Evolutionary conservation across 2,329 filamentous ascomycete genomes (phyloP).

Genomic region (Fusarium odoratissimum): DNA sequence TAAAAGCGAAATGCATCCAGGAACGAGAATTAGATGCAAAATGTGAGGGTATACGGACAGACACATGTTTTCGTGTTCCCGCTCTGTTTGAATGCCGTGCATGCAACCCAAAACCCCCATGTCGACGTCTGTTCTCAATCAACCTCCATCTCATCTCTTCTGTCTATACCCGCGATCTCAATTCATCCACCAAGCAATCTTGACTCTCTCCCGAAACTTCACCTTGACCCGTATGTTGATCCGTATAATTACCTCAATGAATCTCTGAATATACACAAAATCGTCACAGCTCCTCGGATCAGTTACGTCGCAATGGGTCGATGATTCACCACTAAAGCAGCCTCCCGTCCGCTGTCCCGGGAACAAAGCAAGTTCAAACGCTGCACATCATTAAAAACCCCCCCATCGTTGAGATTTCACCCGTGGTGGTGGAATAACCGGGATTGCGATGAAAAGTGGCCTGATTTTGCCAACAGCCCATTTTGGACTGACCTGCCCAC

Average conservation of each 20-base stretch:
- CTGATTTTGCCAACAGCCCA: slow-evolving; percentile 45
- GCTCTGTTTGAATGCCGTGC: slow-evolving; percentile 21
- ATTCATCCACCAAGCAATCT: neutral
- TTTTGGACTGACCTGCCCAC: slow-evolving; percentile 34
- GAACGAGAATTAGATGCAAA: slow-evolving; percentile 1
- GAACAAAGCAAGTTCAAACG: slow-evolving; percentile 1
- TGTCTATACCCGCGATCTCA: neutral
- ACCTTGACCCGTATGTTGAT: too few species aligned
- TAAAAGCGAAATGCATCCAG: neutral
- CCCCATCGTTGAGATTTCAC: neutral
- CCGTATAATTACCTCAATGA: neutral
- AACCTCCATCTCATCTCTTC: neutral
- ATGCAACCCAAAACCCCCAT: slow-evolving; percentile 23
- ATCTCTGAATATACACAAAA: neutral
- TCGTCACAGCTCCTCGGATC: slow-evolving; percentile 3
- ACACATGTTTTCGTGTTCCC: neutral
- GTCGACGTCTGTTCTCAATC: slow-evolving; percentile 15
- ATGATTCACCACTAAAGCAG: slow-evolving; percentile 15
- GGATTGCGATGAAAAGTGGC: slow-evolving; percentile 33
- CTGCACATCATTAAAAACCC: slow-evolving; percentile 5
- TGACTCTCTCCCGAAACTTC: neutral
- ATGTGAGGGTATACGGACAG: neutral
- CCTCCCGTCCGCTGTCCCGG: slow-evolving; percentile 6
- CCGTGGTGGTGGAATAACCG: neutral
- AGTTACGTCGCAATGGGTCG: slow-evolving; percentile 5